Base-by-base conservation (phyloP, 129 eudicot genomes). In the Flaveria ramosissima region DNA sequence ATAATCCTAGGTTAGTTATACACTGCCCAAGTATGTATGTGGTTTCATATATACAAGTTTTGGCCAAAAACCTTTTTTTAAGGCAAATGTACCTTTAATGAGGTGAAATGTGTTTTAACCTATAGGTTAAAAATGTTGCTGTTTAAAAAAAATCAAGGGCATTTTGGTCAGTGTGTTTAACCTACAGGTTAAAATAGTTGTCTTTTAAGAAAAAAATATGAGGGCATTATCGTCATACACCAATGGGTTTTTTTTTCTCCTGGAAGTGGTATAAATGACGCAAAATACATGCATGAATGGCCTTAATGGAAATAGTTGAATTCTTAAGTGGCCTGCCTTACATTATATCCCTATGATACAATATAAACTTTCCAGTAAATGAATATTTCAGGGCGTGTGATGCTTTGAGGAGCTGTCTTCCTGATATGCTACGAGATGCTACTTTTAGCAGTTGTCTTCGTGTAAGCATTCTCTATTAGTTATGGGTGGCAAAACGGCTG, bases 1-100 rank as follows among this genome's bases (percentile, higher is more conserved):
- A 72, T 27, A 52, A 72, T 36, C 47, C 76, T 13, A 72, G 76
- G 76, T 52, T 72, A 72, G 76, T 72, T 17, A 51, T 63, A 30
- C 10, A 52, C 46, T 6, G 30, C 19, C 20, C 45, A 63, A 27
- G 45, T 61, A 61, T 61, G 36, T 24, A 24, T 24, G 39, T 12
- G 32, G 42, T 26, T 26, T 61, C 42, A 24, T 24, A 24, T 26
- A 24, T 24, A 26, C 41, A 39, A 14, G 19, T 26, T 61, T 24
- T 61, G 9, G 67, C 42, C 16, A 61, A 61, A 60, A 61, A 61
- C 4, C 17, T 3, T 61, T 1, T 12, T 36, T 36, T 36, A 61
- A 61, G 41, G 24, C 9, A 60, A 61, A 24, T 24, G 13, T 13
- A 24, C 17, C 17, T 3, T 4, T 24, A 12, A 26, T 24, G 67